These are phyloP conservation scores for Hippophae tibetana DNA, from an alignment of 306 rosid species.

Conservation along the genomic window DNA sequence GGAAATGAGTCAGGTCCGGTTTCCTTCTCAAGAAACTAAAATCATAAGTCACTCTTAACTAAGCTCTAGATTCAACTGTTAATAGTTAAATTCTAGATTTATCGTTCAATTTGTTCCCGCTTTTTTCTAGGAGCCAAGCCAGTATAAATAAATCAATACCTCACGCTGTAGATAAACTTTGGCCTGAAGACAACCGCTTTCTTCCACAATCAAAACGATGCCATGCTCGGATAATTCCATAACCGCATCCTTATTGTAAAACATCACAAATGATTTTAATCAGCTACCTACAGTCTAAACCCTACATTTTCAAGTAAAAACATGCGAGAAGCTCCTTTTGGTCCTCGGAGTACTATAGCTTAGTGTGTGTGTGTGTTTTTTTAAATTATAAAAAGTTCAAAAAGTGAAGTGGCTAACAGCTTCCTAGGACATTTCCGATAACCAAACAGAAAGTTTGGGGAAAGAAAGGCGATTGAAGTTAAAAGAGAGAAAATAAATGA, in stretches of 20 bases:
- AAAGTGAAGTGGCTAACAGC: background rate
- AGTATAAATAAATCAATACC: slow-evolving; percentile 22
- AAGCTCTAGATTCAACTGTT: background rate
- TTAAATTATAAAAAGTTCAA: too few relatives aligned
- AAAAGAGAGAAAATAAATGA: too few relatives aligned
- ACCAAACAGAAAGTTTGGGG: background rate
- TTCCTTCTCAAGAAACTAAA: too few relatives aligned
- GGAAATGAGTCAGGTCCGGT: too few relatives aligned
- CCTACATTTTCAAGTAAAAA: background rate
- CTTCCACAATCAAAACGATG: slow-evolving; percentile 75
- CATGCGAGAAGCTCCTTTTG: background rate
- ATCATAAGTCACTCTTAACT: background rate
- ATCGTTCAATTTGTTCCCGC: background rate
- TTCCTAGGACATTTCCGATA: background rate
- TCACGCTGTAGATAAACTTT: slow-evolving; percentile 92
- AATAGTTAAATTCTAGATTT: background rate
- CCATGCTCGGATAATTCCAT: slow-evolving; percentile 85
- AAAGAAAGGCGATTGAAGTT: background rate
- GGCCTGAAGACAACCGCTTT: slow-evolving; percentile 81
- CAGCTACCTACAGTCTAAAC: background rate
- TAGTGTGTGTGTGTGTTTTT: too few relatives aligned
- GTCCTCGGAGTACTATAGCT: background rate
- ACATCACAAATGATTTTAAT: background rate
- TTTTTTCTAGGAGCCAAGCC: background rate
- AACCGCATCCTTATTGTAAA: slow-evolving; percentile 49